These are phyloP conservation scores for Verruconis gallopava DNA, from an alignment of 2,329 filamentous ascomycete genomes.

Conservation along the genomic window DNA sequence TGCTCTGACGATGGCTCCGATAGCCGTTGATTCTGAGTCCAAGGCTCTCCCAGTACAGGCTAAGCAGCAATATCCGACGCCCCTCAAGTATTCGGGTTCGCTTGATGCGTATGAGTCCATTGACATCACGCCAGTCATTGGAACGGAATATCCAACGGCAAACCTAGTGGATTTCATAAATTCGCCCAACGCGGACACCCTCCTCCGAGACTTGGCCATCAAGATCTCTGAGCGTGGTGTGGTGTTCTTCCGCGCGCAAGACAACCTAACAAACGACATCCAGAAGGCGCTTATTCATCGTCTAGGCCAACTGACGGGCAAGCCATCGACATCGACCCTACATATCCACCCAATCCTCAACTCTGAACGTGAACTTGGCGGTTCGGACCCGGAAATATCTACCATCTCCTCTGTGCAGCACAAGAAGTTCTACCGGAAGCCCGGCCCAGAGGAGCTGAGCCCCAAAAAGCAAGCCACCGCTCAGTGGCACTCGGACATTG, in stretches of 20 bases:
- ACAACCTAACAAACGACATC: constrained; percentile 46
- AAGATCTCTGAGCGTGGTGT: constrained; percentile 57
- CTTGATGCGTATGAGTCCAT: constrained; percentile 33
- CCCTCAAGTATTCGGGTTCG: constrained; percentile 26
- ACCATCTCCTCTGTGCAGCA: constrained; percentile 46
- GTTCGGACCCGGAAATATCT: constrained; percentile 47
- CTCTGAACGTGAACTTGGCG: constrained; percentile 40
- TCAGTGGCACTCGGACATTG: constrained; percentile 46
- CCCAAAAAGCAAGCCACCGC: constrained; percentile 24
- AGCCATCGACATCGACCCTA: constrained; percentile 42
- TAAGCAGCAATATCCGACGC: too few relatives aligned
- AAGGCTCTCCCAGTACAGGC: too few relatives aligned
- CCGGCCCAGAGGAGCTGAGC: constrained; percentile 7
- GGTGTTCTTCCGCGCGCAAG: constrained; percentile 56
- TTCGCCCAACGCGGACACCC: constrained; percentile 23
- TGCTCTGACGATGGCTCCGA: too few relatives aligned
- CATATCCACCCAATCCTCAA: constrained; percentile 50
- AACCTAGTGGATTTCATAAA: constrained; percentile 36
- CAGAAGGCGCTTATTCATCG: constrained; percentile 52
- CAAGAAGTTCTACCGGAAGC: constrained; percentile 31
- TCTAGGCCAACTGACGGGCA: constrained; percentile 47
- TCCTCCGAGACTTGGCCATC: constrained; percentile 35
- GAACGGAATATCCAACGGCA: constrained; percentile 45
- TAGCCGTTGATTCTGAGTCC: too few relatives aligned
- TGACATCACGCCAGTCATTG: constrained; percentile 49